Evolutionary conservation across 78 protist species (phyloP).

Genomic region (Tieghemostelium lacteum): DNA sequence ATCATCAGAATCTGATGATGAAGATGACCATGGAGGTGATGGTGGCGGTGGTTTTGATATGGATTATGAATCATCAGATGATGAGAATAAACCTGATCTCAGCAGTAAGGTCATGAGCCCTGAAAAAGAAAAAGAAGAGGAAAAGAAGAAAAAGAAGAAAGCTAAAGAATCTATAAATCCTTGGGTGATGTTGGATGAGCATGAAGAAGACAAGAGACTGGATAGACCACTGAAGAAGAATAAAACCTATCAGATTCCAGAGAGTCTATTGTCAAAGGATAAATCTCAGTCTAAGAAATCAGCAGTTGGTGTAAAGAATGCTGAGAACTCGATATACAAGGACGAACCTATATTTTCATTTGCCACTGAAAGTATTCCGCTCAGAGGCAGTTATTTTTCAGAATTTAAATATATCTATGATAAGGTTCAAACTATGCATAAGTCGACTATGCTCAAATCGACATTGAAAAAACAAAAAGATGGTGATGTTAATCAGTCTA

Average conservation of each 20-base stretch:
- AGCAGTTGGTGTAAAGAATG: background rate
- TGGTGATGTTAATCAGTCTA: background rate
- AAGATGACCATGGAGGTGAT: background rate
- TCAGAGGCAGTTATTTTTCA: slow-evolving; percentile 54
- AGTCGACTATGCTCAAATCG: background rate
- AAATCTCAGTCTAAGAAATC: background rate
- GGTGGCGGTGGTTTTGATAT: background rate
- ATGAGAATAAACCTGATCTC: background rate
- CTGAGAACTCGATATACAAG: too few relatives aligned
- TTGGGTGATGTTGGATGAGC: slow-evolving; percentile 52
- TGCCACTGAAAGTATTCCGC: slow-evolving; percentile 29
- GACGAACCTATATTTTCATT: background rate
- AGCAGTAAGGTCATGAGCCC: background rate
- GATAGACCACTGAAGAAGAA: slow-evolving; percentile 57
- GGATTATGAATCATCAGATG: background rate
- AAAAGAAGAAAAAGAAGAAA: background rate
- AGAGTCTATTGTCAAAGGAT: background rate
- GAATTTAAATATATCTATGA: slow-evolving; percentile 31
- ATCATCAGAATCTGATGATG: background rate
- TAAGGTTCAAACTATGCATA: slow-evolving; percentile 1
- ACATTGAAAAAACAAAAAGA: background rate
- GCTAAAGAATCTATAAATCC: background rate
- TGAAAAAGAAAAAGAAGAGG: background rate
- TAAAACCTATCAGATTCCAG: slow-evolving; percentile 48
- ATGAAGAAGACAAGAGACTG: slow-evolving; percentile 9